A percentile compares a stretch with the other conserved stretches of the same genome.
phyloP scores from a whole-genome alignment of 2,329 filamentous ascomycete species.

The Fusarium tuaranense region DNA sequence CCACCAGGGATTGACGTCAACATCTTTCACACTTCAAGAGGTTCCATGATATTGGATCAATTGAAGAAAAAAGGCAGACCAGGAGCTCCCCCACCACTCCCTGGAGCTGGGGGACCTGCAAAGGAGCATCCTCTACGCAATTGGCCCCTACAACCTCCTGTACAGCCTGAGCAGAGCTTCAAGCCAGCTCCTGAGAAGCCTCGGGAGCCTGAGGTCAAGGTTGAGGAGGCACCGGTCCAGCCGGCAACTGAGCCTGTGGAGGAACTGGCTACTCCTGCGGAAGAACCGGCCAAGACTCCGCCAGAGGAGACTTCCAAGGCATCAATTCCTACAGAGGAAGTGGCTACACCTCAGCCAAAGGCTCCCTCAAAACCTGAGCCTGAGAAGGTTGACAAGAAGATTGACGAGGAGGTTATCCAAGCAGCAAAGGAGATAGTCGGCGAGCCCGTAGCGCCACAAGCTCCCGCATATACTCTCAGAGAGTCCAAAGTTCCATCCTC shows the following conservation, averaged over 20 bases:
- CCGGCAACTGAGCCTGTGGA: background rate
- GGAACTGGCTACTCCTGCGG: background rate
- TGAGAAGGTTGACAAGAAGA: conserved; percentile 14
- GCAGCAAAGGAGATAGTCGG: conserved; percentile 43
- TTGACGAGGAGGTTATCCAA: conserved; percentile 36
- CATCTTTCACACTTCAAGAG: conserved; percentile 61
- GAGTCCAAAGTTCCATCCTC: conserved; percentile 94
- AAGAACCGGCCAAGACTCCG: background rate
- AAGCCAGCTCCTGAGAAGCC: conserved; percentile 4
- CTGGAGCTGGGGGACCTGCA: conserved; percentile 32
- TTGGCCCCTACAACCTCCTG: conserved; percentile 47
- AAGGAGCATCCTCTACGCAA: conserved; percentile 54
- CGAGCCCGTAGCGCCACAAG: conserved; percentile 24
- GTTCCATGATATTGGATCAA: conserved; percentile 58
- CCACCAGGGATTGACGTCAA: conserved; percentile 59
- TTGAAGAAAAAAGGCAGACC: conserved; percentile 45
- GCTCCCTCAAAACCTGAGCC: conserved; percentile 5
- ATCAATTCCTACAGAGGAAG: background rate
- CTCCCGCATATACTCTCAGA: conserved; percentile 73
- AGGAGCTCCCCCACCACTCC: conserved; percentile 8
- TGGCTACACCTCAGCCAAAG: background rate
- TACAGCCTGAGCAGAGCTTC: conserved; percentile 18
- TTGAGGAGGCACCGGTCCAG: background rate
- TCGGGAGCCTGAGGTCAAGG: conserved; percentile 5
- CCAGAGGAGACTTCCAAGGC: background rate